Base-by-base conservation (phyloP, 805 yeast genomes). In the Candida orba region DNA sequence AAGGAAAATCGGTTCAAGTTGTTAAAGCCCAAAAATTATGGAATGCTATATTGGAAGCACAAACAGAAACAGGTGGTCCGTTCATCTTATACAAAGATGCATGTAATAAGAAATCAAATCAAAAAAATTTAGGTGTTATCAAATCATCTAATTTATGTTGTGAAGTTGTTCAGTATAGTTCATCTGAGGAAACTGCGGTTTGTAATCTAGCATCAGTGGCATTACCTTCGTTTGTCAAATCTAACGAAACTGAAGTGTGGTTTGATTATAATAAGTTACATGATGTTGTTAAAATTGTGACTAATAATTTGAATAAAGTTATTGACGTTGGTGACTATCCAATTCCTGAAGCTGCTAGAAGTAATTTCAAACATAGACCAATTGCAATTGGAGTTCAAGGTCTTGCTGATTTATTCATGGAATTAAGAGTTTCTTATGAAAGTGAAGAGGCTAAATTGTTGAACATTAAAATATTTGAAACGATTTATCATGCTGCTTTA, bases 361-460 rank as follows among this genome's bases (percentile, higher is more conserved):
- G 96, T 13, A 91, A 91, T 62, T 66, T 75, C 69, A 79, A 77
- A 55, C 83, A 91, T 62, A 74, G 99, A 52, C 98, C 99, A 12
- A 77, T 91, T 53, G 97, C 97, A 13, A 67, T 91, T 30, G 99
- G 99, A 46, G 96, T 91, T 7, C 96, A 90, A 63, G 99, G 99
- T 34, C 71, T 91, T 40, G 96, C 97, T 20, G 97, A 91, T 64
- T 69, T 81, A 3, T 91, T 88, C 64, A 76, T 87, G 73, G 71
- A 74, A 52, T 68, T 91, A 47, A 76, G 93, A 53, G 55, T 86
- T 40, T 90, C 96, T 22, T 91, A 88, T 64, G 96, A 86, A 50
- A 81, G 93, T 25, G 66, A 69, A 13, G 84, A 78, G 52, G 96
- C 98, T 14, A 75, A 75, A 57, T 60, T 66, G 42, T 69, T 91